Base-by-base conservation (phyloP, 441 rosid species). In the Jatropha podagrica region DNA sequence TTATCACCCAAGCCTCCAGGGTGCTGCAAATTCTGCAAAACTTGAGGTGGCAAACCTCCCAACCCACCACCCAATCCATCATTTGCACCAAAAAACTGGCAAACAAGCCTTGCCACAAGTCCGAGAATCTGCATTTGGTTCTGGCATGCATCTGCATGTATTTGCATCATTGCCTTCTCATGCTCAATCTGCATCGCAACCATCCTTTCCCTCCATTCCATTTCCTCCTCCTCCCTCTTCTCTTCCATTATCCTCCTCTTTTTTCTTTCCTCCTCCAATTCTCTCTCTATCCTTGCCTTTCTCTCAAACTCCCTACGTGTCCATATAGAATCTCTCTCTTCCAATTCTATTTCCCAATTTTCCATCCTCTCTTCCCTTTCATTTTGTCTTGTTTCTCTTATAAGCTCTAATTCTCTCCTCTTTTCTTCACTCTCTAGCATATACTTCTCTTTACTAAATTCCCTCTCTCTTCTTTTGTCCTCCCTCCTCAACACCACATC, bases 141-240 rank as follows among this genome's bases (percentile, higher is more conserved):
- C 79, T 89, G 93, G 83, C 88, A 88, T 1, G 91, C 93, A 68
- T 89, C 94, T 0, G 87, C 92, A n/a, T 91, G 94, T 86, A 91
- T 84, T 74, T 88, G 94, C 90, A 89, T 84, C 87, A 88, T 86
- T 38, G 87, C 78, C 80, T 89, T 91, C 85, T 91, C 96, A 10
- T 89, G 96, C 76, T 89, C 92, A 14, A 91, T 79, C 78, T 91
- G 92, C 90, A 88, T 77, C 26, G 77, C 86, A 32, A 83, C 9
- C 86, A 88, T 80, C 78, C 83, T 83, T 82, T 86, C 92, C 86
- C 82, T 84, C 96, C 94, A 88, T 14, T 89, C 91, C 92, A 91
- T 91, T 83, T 90, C 94, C 69, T 91, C 96, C 75, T 89, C 90
- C 81, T 89, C 92, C 74, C 87, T 83, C 83, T 83, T 86, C 84